Evolutionary conservation across 2,329 filamentous ascomycete species (phyloP).

Genomic region (Massarina eburnea): DNA sequence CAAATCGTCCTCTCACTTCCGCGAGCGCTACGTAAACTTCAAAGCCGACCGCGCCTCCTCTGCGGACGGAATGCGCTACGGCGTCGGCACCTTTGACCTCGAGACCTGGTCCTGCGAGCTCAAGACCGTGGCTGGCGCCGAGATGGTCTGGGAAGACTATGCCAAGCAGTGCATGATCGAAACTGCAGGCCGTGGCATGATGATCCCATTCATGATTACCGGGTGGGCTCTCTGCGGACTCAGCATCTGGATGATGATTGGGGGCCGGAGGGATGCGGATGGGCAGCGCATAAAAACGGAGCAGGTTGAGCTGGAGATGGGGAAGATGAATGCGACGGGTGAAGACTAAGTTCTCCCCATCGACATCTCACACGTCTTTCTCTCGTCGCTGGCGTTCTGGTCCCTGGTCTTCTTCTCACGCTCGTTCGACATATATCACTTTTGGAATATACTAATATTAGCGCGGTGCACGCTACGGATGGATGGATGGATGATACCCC

Average conservation of each 20-base stretch:
- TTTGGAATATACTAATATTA: neutral
- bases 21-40: slow-evolving; percentile 25
- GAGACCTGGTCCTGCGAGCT: slow-evolving; percentile 41
- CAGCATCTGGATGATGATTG: slow-evolving; percentile 26
- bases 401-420: neutral
- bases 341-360: neutral
- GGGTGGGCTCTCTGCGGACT: slow-evolving; percentile 20
- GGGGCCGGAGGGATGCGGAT: slow-evolving; percentile 16
- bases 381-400: neutral
- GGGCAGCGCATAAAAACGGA: slow-evolving; percentile 30
- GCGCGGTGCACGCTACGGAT: neutral
- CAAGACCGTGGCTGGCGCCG: slow-evolving; percentile 19
- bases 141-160: slow-evolving; percentile 32
- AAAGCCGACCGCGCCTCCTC: slow-evolving; percentile 16
- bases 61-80: slow-evolving; percentile 29
- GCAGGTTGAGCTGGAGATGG: slow-evolving; percentile 32
- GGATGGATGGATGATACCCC: slow-evolving; percentile 7
- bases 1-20: slow-evolving; percentile 31
- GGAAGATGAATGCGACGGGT: slow-evolving; percentile 22
- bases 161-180: slow-evolving; percentile 31
- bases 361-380: neutral
- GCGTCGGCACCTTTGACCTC: slow-evolving; percentile 38
- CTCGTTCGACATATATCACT: neutral
- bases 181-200: slow-evolving; percentile 28
- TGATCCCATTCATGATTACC: slow-evolving; percentile 33